These are phyloP conservation scores for Fusarium fracticaudum DNA, from an alignment of 2,329 filamentous ascomycete species.

Conservation along the genomic window DNA sequence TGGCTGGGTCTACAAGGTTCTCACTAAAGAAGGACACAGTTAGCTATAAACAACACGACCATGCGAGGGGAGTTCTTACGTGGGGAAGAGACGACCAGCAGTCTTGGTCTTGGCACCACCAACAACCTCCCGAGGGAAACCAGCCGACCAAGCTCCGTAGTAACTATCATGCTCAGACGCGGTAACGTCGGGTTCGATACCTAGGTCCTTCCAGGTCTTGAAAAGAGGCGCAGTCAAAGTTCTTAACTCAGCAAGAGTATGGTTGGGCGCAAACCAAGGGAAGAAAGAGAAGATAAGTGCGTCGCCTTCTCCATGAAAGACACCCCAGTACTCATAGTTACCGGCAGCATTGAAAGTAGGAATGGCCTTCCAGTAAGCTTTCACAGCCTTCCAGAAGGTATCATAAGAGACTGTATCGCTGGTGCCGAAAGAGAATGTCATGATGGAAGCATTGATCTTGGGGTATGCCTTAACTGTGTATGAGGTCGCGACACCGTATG, in stretches of 20 bases:
- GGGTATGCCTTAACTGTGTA: slow-evolving; percentile 54
- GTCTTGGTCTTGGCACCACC: slow-evolving; percentile 28
- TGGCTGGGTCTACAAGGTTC: slow-evolving; percentile 31
- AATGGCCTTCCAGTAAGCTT: slow-evolving; percentile 22
- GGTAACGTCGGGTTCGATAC: slow-evolving; percentile 12
- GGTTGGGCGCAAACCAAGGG: slow-evolving; percentile 37
- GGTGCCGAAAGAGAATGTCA: slow-evolving; percentile 36
- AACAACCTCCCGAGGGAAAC: slow-evolving; percentile 28
- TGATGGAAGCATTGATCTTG: slow-evolving; percentile 33
- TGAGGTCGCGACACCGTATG: slow-evolving; percentile 45
- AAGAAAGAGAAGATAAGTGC: slow-evolving; percentile 28
- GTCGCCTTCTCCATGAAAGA: slow-evolving; percentile 17
- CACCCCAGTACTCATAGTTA: slow-evolving; percentile 38
- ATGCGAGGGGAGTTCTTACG: neutral
- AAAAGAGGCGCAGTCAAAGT: slow-evolving; percentile 22
- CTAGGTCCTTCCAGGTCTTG: slow-evolving; percentile 10
- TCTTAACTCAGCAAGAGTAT: slow-evolving; percentile 28
- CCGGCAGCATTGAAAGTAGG: slow-evolving; percentile 32
- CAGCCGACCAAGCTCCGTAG: slow-evolving; percentile 34
- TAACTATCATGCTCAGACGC: slow-evolving; percentile 34
- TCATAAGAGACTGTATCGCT: slow-evolving; percentile 20
- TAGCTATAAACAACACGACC: neutral
- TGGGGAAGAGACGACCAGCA: slow-evolving; percentile 37
- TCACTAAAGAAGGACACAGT: neutral
- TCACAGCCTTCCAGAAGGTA: slow-evolving; percentile 33